Evolutionary conservation across 345 rosid species (phyloP), one percentile per base, ranked within the genome.

Genomic region (Lepidium didymum): DNA sequence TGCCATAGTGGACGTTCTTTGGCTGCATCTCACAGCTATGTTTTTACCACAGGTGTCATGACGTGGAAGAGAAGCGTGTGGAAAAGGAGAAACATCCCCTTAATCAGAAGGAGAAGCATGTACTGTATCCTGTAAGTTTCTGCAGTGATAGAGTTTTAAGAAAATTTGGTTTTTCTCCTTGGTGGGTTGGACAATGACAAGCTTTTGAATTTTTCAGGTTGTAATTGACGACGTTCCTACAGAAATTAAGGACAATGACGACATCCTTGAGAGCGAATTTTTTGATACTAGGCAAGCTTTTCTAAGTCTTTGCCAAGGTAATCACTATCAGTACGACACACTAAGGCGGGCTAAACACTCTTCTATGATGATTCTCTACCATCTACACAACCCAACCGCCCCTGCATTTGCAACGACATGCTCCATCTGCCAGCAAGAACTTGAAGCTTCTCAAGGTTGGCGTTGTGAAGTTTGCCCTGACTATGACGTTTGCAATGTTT

Each of bases 261-360:
- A 78, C 72, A 91, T 94, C 74, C 96, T 94, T n/a, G 97, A 94
- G 83, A 91, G 96, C 61, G 96, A 95, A 68, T 95, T 91, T 77
- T 95, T 95, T 75, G 97, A 95, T 59, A 95, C 97, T 46, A 89
- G 99, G 76, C 97, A 95, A 76, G 97, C 99, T 71, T 95, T 95
- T 79, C 72, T 95, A 77, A 95, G 96, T 84, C 96, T 95, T 40
- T 95, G 99, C 77, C 97, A 95, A 79, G 99, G 94, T 64, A 95
- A 95, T 80, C 99, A 93, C 82, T 93, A 93, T 80, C 99, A 93
- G 75, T 93, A 87, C 70, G 99, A 93, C 73, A 93, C 97, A 56
- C 62, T 93, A 55, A 85, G 99, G 75, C 89, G 98, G 69, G 98
- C 98, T 31, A 93, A 93, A 62, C 98, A 93, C 71, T 93, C 98